Evolutionary conservation across 2,329 filamentous ascomycete genomes (phyloP).

Genomic region (Colletotrichum sidae): DNA sequence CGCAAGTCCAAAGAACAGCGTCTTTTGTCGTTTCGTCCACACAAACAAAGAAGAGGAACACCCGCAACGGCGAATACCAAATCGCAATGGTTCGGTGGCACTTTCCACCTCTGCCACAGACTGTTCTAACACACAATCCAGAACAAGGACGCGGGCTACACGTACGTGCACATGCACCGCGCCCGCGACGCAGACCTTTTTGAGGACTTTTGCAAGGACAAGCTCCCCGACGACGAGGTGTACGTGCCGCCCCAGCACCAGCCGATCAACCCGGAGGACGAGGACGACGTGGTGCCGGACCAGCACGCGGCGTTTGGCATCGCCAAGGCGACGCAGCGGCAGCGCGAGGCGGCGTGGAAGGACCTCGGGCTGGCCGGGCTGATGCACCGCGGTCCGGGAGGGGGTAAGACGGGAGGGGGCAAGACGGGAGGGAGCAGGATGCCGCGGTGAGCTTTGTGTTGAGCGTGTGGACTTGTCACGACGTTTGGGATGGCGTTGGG

Average conservation of each 20-base stretch:
- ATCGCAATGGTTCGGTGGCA: slow-evolving; percentile 15
- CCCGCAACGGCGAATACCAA: neutral
- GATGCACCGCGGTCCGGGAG: slow-evolving; percentile 70
- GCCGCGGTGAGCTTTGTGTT: slow-evolving; percentile 4
- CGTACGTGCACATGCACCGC: slow-evolving; percentile 79
- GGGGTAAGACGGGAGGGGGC: slow-evolving; percentile 17
- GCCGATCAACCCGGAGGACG: slow-evolving; percentile 87
- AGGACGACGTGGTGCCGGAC: slow-evolving; percentile 89
- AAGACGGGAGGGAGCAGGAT: slow-evolving; percentile 37
- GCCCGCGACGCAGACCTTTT: slow-evolving; percentile 82
- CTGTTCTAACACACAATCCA: slow-evolving; percentile 43
- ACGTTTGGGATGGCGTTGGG: neutral
- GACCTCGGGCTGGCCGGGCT: slow-evolving; percentile 80
- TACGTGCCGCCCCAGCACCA: slow-evolving; percentile 84
- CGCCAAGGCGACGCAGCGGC: slow-evolving; percentile 79
- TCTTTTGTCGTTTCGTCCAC: no score
- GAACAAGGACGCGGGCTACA: slow-evolving; percentile 82
- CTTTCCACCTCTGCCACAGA: neutral
- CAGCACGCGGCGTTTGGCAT: slow-evolving; percentile 91
- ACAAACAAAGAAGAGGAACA: neutral
- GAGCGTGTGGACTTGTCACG: no score
- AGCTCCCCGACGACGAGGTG: slow-evolving; percentile 81
- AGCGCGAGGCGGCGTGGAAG: slow-evolving; percentile 80
- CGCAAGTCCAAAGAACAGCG: no score
- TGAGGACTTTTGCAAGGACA: slow-evolving; percentile 78